Conservation (phyloP, 2,329 filamentous ascomycete species). For the Stylonectria norvegica region DNA sequence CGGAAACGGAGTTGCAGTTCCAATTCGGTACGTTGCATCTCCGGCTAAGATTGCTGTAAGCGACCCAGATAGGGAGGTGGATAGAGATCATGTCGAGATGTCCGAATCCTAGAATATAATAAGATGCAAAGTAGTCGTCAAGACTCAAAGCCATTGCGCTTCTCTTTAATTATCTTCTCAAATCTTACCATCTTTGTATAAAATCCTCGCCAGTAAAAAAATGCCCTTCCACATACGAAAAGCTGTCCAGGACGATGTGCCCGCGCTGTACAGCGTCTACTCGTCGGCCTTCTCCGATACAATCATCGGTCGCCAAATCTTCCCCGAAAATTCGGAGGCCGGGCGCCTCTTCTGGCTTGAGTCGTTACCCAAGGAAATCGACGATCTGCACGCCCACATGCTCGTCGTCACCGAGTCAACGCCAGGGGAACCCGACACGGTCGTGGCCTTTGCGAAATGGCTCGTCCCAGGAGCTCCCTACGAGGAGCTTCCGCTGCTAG, state of each 20-base stretch:
- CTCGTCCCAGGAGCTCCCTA: constrained; percentile 27
- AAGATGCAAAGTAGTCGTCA: too few relatives aligned
- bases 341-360: constrained; percentile 35
- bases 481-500: constrained; percentile 24
- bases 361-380: constrained; percentile 37
- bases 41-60: too few relatives aligned
- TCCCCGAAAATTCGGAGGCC: constrained; percentile 27
- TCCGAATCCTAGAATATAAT: too few relatives aligned
- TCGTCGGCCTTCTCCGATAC: constrained; percentile 42
- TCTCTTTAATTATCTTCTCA: too few relatives aligned
- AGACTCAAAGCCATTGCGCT: too few relatives aligned
- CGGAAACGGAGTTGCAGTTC: too few relatives aligned
- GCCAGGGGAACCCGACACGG: constrained; percentile 13
- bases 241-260: constrained; percentile 39
- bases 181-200: too few relatives aligned
- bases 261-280: constrained; percentile 41
- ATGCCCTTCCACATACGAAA: constrained; percentile 34
- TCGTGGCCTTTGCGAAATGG: constrained; percentile 51
- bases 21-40: too few relatives aligned
- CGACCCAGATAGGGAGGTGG: too few relatives aligned
- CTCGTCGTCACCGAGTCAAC: constrained; percentile 37
- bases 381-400: constrained; percentile 36
- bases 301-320: constrained; percentile 36
- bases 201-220: too few relatives aligned
- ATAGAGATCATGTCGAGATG: too few relatives aligned